Evolutionary conservation across 2,329 filamentous ascomycete species (phyloP).

Genomic region (Epichloe bromicola): DNA sequence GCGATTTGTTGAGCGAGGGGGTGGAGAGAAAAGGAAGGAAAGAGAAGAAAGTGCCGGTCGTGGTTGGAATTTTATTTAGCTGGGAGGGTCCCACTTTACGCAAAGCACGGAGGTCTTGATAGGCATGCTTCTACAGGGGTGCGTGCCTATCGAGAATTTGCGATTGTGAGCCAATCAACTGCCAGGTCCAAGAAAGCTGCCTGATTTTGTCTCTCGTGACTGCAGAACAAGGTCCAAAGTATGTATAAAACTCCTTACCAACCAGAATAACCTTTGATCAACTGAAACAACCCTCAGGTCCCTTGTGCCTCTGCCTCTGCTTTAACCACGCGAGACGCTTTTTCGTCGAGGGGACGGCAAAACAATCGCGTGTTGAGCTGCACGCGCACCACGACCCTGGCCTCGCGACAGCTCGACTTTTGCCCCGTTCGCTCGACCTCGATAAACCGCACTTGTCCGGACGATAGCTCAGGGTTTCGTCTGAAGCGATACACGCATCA

Average conservation of each 20-base stretch:
- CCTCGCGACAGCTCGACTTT: neutral
- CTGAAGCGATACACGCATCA: conserved; percentile 21
- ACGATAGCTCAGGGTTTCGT: neutral
- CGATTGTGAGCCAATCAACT: conserved; percentile 1
- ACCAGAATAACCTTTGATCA: too few relatives aligned
- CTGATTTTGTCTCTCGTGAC: neutral
- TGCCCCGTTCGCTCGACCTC: neutral
- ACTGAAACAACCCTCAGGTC: too few relatives aligned
- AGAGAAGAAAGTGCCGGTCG: conserved; percentile 10
- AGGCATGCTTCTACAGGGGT: conserved; percentile 3
- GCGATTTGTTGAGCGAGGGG: conserved; percentile 99
- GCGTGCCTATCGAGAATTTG: conserved; percentile 6
- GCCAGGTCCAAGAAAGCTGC: neutral
- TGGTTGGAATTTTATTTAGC: conserved; percentile 14
- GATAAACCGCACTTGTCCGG: conserved; percentile 5
- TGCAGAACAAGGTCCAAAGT: neutral
- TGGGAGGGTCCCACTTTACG: conserved; percentile 8
- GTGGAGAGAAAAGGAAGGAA: conserved; percentile 29
- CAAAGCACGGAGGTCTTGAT: neutral
- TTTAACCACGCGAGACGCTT: neutral
- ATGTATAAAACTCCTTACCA: too few relatives aligned
- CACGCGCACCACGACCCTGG: neutral
- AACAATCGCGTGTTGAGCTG: neutral
- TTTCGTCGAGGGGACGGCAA: neutral
- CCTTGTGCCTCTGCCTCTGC: neutral